These are phyloP conservation scores for Fusarium acutatum DNA, from an alignment of 2,329 filamentous ascomycete species.

Conservation along the genomic window DNA sequence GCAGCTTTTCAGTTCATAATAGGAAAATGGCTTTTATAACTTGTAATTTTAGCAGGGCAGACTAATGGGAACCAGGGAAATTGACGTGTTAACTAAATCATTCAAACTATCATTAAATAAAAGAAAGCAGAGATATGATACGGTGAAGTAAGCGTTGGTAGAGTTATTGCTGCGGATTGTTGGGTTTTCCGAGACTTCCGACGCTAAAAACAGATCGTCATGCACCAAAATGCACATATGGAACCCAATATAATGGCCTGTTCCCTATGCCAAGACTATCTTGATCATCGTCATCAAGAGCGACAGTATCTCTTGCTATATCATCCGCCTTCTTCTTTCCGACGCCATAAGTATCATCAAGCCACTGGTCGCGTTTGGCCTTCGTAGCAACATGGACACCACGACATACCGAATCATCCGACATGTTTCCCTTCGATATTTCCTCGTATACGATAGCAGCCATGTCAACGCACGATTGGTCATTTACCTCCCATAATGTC, in stretches of 20 bases:
- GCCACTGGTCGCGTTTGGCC: neutral
- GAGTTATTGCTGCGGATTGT: too few species aligned
- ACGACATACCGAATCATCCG: neutral
- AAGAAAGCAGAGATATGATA: too few species aligned
- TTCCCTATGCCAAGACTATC: rapidly evolving
- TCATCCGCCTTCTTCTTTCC: too few species aligned
- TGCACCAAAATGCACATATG: neutral
- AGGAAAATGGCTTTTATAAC: too few species aligned
- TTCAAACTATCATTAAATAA: too few species aligned
- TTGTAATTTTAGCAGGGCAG: too few species aligned
- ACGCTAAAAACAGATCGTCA: rapidly evolving
- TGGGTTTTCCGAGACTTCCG: neutral
- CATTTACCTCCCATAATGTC: neutral
- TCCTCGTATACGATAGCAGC: neutral
- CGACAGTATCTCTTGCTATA: neutral
- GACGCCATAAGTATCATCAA: neutral
- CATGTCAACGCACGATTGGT: neutral
- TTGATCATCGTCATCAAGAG: neutral
- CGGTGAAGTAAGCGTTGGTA: too few species aligned
- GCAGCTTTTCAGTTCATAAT: neutral
- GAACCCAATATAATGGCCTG: neutral
- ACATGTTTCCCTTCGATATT: rapidly evolving
- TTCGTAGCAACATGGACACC: neutral
- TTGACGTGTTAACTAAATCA: too few species aligned
- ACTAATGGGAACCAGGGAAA: too few species aligned